Base-by-base conservation (phyloP, 805 yeast species). In the Dipodascus albidus region DNA sequence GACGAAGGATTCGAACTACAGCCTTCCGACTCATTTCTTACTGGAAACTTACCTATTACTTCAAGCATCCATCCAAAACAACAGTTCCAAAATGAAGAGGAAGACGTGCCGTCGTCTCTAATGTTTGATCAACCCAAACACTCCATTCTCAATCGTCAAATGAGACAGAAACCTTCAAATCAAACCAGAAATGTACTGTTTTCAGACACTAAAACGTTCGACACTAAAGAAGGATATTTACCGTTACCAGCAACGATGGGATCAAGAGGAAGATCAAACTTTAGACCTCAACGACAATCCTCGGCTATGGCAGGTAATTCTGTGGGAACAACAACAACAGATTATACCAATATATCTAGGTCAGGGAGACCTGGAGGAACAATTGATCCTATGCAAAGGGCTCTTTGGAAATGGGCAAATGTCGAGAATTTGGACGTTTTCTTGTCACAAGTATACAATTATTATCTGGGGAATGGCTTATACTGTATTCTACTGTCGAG, bases 401-500 rank as follows among this genome's bases (percentile, higher is more conserved):
- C 98, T 0, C 71, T 86, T 17, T 93, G 97, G 88, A 77, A 87
- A 56, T 93, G 99, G 98, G 96, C 98, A 1, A 93, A 93, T 62
- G 87, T 93, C 22, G 87, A 86, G 59, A 93, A 93, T 66, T 75
- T 93, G 66, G 99, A 93, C 69, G 77, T 80, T 49, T 93, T 91
- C 61, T 72, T 93, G 19, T 81, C 80, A 52, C 95, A 91, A 60
- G 71, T 90, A 9, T 93, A 93, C 67, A 75, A 76, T 51, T 93
- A 89, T 64, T 93, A 86, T 65, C 71, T 84, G 23, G 95, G 95
- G 2, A 87, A 83, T 64, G 99, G 99, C 0, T 76, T 83, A 54
- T 74, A 76, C 50, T 87, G 95, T 64, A 87, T 91, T n/a, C 66
- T 87, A 11, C 65, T 88, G 24, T 74, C 82, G 19, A 78, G 84